A percentile compares a stretch with the other conserved stretches of the same genome.
These are phyloP conservation scores for Wallacemonas sp. DNA, from an alignment of 208 protist genomes.

Conservation along the genomic window DNA sequence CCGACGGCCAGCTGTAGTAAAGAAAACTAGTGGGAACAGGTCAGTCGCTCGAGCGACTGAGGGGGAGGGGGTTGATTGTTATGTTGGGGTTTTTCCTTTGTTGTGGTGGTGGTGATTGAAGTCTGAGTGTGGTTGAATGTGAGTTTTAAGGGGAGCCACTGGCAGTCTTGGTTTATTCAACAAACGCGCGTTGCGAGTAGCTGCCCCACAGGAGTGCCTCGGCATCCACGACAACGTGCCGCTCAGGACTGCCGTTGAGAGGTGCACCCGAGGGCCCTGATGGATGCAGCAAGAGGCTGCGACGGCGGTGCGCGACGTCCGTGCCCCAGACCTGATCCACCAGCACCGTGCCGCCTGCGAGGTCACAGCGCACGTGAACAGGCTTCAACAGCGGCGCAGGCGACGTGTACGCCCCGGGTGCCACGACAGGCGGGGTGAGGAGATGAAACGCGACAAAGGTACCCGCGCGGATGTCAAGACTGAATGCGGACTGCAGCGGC, in stretches of 20 bases:
- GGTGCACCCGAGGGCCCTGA: not conserved
- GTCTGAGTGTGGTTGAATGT: not conserved
- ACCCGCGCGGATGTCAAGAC: constrained; percentile 61
- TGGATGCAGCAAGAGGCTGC: constrained; percentile 23
- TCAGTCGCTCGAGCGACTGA: no score
- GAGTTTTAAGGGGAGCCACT: no score
- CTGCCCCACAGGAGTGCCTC: constrained; percentile 45
- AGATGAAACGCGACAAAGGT: constrained; percentile 49
- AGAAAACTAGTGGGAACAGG: no score
- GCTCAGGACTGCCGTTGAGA: not conserved
- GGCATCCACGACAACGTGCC: constrained; percentile 37
- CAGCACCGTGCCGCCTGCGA: constrained; percentile 43
- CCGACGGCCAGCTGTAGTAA: no score
- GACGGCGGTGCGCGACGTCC: constrained; percentile 16
- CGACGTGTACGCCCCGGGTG: not conserved
- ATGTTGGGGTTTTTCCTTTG: constrained; percentile 5
- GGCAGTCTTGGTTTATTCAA: no score
- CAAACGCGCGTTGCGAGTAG: not conserved
- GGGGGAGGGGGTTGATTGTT: not conserved
- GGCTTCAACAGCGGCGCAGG: not conserved
- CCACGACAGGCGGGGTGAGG: constrained; percentile 22
- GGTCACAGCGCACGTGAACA: constrained; percentile 34
- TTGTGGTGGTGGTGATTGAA: not conserved
- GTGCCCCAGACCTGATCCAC: constrained; percentile 47
- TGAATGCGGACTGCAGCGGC: constrained; percentile 29